These are phyloP conservation scores for Scedosporium boydii DNA, from an alignment of 2,329 filamentous ascomycete species.

Conservation along the genomic window DNA sequence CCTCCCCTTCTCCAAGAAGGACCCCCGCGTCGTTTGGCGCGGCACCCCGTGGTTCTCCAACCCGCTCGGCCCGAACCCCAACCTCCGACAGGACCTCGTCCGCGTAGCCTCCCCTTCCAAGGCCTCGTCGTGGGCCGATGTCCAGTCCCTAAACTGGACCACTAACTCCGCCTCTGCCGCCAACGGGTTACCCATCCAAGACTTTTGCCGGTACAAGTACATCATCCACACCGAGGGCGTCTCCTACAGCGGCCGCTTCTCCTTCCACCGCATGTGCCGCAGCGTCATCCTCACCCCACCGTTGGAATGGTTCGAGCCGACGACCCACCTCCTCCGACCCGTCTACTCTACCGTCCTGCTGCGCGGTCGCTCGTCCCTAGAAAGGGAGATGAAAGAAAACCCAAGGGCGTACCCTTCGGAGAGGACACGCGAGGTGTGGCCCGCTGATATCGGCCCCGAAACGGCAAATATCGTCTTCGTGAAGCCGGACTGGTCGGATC, in stretches of 20 bases:
- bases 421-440: constrained; percentile 3
- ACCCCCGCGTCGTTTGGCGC: constrained; percentile 37
- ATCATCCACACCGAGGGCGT: constrained; percentile 44
- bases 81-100: constrained; percentile 30
- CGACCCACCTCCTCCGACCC: constrained; percentile 36
- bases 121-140: constrained; percentile 36
- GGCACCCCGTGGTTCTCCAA: constrained; percentile 42
- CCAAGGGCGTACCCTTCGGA: background rate
- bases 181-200: constrained; percentile 37
- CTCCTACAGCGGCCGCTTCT: constrained; percentile 42
- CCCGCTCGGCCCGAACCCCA: constrained; percentile 22
- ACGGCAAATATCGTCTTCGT: constrained; percentile 42
- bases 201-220: constrained; percentile 42
- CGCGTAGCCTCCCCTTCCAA: constrained; percentile 14
- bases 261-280: constrained; percentile 39
- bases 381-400: background rate
- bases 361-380: constrained; percentile 1
- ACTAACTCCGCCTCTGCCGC: constrained; percentile 20
- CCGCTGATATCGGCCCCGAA: constrained; percentile 8
- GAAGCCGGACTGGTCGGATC: constrained; percentile 39
- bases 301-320: constrained; percentile 38
- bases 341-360: constrained; percentile 26
- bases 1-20: constrained; percentile 20
- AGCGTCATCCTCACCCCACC: constrained; percentile 38
- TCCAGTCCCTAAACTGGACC: constrained; percentile 29